A percentile compares a stretch with the other conserved stretches of the same genome.
These are phyloP conservation scores for Allium cepa DNA, from an alignment of 106 monocot species.

Conservation along the genomic window DNA sequence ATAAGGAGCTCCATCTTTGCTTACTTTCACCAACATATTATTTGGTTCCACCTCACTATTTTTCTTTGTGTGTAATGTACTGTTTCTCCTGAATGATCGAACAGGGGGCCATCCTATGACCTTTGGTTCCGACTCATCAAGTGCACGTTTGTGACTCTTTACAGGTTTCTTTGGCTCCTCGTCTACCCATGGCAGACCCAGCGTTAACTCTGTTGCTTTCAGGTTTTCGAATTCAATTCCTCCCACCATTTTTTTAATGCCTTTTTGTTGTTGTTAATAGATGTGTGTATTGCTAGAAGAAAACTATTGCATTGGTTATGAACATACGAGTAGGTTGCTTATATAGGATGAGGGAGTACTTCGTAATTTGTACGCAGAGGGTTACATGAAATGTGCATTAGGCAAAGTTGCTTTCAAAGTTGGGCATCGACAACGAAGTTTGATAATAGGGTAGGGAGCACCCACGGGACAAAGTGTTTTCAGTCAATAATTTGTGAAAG, in stretches of 20 bases:
- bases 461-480: background rate
- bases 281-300: too few relatives aligned
- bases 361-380: too few relatives aligned
- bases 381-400: too few relatives aligned
- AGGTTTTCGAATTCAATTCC: background rate
- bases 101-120: background rate
- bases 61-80: background rate
- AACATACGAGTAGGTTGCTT: too few relatives aligned
- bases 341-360: too few relatives aligned
- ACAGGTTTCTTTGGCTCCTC: background rate
- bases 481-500: too few relatives aligned
- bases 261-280: too few relatives aligned
- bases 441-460: background rate
- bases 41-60: too few relatives aligned
- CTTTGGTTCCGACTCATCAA: background rate
- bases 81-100: background rate
- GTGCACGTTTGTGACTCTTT: background rate
- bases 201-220: background rate
- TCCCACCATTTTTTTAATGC: too few relatives aligned
- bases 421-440: too few relatives aligned
- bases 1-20: constrained; percentile 97
- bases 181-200: background rate
- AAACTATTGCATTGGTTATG: too few relatives aligned
- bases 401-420: too few relatives aligned
- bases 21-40: constrained; percentile 58